phyloP scores from a whole-genome alignment of 352 stramenopile species.

The Phytophthora quininea region DNA sequence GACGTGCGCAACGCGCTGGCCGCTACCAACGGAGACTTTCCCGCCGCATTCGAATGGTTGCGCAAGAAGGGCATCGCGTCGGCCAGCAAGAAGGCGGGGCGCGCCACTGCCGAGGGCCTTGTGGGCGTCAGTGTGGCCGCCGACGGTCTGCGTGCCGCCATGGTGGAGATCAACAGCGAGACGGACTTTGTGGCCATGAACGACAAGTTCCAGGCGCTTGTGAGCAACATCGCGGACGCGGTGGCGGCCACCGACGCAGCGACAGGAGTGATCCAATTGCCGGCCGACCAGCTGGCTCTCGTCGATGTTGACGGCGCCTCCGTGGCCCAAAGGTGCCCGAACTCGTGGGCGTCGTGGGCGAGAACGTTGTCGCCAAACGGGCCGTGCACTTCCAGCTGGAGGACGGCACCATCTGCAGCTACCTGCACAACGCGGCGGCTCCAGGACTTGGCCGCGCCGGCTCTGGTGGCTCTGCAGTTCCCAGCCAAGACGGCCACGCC shows the following conservation, averaged over 20 bases:
- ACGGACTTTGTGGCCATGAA: slow-evolving; percentile 96
- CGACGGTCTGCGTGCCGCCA: slow-evolving; percentile 43
- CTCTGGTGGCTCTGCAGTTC: slow-evolving; percentile 91
- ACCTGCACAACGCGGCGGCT: slow-evolving; percentile 84
- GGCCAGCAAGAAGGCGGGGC: slow-evolving; percentile 79
- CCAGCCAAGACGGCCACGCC: slow-evolving; percentile 47
- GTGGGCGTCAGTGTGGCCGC: slow-evolving; percentile 63
- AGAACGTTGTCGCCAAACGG: slow-evolving; percentile 86
- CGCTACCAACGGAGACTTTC: slow-evolving; percentile 81
- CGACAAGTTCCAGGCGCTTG: slow-evolving; percentile 89
- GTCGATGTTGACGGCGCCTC: slow-evolving; percentile 62
- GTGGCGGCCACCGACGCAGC: slow-evolving; percentile 32
- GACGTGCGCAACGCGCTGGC: slow-evolving; percentile 91
- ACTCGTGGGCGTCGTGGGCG: slow-evolving; percentile 83
- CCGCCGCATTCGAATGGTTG: slow-evolving; percentile 87
- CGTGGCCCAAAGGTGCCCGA: slow-evolving; percentile 76
- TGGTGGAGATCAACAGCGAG: slow-evolving; percentile 95
- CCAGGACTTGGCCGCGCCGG: slow-evolving; percentile 77
- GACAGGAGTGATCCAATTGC: slow-evolving; percentile 39
- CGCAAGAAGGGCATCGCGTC: slow-evolving; percentile 88
- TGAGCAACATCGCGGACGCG: slow-evolving; percentile 54
- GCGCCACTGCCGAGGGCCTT: slow-evolving; percentile 80
- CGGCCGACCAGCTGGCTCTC: slow-evolving; percentile 45
- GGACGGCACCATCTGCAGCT: slow-evolving; percentile 81
- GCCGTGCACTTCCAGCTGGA: slow-evolving; percentile 72